These are phyloP conservation scores for Solanum hybrid DNA, from an alignment of 305 asterid genomes.

Conservation along the genomic window DNA sequence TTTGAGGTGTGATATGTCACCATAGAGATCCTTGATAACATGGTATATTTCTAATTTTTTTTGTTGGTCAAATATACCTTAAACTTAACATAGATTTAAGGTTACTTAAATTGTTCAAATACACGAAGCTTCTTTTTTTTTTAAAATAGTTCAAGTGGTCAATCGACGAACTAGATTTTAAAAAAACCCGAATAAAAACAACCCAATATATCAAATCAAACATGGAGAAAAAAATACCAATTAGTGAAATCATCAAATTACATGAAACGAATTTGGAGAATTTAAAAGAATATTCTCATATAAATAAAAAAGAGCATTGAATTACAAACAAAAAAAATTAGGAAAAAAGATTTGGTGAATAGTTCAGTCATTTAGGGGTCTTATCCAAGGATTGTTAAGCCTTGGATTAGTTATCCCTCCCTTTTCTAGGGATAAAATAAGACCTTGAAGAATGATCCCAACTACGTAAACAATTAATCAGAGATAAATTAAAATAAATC, in stretches of 20 bases:
- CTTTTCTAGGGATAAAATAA: too few relatives aligned
- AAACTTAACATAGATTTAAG: not conserved
- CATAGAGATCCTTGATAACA: not conserved
- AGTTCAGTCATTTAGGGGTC: not conserved
- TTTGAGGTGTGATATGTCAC: not conserved
- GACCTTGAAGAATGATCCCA: not conserved
- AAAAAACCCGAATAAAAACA: too few relatives aligned
- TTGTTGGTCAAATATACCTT: not conserved
- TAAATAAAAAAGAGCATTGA: not conserved
- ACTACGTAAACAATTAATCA: not conserved
- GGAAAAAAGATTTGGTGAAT: not conserved
- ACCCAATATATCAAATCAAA: not conserved
- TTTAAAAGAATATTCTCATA: not conserved
- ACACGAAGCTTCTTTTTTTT: not conserved
- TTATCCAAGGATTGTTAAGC: not conserved
- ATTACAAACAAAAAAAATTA: too few relatives aligned
- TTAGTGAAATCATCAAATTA: not conserved
- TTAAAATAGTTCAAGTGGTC: not conserved
- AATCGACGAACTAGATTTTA: not conserved
- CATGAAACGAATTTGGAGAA: not conserved
- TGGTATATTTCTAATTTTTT: not conserved
- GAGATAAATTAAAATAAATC: not conserved
- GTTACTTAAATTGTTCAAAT: not conserved
- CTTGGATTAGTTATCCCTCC: too few relatives aligned
- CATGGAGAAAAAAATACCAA: not conserved